A percentile compares a stretch with the other conserved stretches of the same genome.
Evolutionary conservation across 768 basidiomycete genomes (phyloP).

Genomic region (Lyophyllum decastes): DNA sequence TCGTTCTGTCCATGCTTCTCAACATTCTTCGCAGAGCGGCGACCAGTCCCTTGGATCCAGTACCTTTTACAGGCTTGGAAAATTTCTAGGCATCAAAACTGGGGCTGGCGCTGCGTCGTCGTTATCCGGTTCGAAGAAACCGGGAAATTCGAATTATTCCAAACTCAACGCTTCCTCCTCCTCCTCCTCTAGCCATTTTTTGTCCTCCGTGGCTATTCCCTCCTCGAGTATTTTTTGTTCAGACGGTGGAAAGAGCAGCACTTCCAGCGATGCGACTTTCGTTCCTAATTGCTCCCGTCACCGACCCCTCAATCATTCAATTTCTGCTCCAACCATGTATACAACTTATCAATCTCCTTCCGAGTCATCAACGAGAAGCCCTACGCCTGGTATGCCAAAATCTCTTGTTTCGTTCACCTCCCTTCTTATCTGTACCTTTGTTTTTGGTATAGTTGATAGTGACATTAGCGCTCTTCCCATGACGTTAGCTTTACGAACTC

Average conservation of each 20-base stretch:
- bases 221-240: neutral
- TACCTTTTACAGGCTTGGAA: constrained; percentile 10
- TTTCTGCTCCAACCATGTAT: constrained; percentile 13
- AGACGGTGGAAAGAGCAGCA: neutral
- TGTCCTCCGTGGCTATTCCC: neutral
- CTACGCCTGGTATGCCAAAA: constrained; percentile 5
- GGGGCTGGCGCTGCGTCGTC: neutral
- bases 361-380: constrained; percentile 3
- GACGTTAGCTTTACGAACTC: neutral
- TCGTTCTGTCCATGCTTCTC: neutral
- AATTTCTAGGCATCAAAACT: constrained; percentile 9
- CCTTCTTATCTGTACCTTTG: neutral
- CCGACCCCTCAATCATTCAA: constrained; percentile 12
- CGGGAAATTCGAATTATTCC: neutral
- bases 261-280: neutral
- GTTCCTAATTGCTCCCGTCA: neutral
- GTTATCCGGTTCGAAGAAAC: neutral
- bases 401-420: neutral
- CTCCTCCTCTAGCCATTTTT: neutral
- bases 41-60: neutral
- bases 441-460: neutral
- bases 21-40: neutral
- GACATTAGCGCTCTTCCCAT: neutral
- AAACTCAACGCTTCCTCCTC: constrained; percentile 7
- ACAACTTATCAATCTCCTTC: neutral